phyloP scores from a whole-genome alignment of 2,329 filamentous ascomycete species.

The Phialocephala sp. region DNA sequence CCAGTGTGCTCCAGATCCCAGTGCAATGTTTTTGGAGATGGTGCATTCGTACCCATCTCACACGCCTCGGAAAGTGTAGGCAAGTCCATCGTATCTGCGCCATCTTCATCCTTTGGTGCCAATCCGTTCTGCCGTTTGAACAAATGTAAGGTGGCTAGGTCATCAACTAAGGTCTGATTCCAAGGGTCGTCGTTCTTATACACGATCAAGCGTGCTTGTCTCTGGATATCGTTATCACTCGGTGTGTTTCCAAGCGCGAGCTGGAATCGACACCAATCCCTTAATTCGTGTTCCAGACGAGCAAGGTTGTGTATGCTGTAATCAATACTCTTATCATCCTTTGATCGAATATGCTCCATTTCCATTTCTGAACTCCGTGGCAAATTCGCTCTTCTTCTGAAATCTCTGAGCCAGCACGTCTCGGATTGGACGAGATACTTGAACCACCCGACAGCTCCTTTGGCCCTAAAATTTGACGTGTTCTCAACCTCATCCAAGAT shows the following conservation, averaged over 20 bases:
- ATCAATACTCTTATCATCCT: conserved; percentile 60
- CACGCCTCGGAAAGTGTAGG: conserved; percentile 30
- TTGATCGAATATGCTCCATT: conserved; percentile 54
- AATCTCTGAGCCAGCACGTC: conserved; percentile 60
- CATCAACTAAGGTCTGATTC: conserved; percentile 68
- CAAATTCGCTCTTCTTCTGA: conserved; percentile 61
- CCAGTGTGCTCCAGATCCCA: conserved; percentile 38
- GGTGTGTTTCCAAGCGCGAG: conserved; percentile 53
- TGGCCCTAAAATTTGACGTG: conserved; percentile 35
- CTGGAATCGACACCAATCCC: conserved; percentile 56
- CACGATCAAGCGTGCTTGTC: conserved; percentile 63
- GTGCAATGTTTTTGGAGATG: conserved; percentile 35
- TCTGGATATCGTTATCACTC: conserved; percentile 60
- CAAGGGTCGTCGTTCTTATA: conserved; percentile 67
- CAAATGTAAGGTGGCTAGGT: conserved; percentile 56
- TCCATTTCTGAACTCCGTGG: conserved; percentile 62
- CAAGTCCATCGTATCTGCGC: conserved; percentile 18
- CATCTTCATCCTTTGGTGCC: conserved; percentile 31
- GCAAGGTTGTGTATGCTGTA: conserved; percentile 64
- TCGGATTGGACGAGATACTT: conserved; percentile 57
- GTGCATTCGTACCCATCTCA: neutral
- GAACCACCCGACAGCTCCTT: conserved; percentile 56
- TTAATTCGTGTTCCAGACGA: conserved; percentile 59
- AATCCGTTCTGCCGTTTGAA: conserved; percentile 51
- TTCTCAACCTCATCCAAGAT: conserved; percentile 64